Evolutionary conservation across 352 stramenopile species (phyloP).

Genomic region (Thraustotheca clavata): DNA sequence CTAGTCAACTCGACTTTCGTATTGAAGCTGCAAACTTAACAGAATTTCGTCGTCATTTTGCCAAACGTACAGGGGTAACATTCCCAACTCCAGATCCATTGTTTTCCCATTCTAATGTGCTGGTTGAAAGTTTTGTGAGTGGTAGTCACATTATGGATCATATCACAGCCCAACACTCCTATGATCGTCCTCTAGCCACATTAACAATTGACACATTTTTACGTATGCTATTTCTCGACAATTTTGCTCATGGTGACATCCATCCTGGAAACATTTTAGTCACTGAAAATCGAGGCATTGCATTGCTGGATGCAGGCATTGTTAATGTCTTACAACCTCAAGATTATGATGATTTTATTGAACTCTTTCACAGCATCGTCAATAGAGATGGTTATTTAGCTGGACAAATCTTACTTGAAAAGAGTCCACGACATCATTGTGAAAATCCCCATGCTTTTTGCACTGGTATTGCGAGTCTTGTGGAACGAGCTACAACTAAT

Average conservation of each 20-base stretch:
- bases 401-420: conserved; percentile 60
- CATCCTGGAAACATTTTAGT: conserved; percentile 89
- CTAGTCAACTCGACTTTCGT: conserved; percentile 86
- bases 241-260: conserved; percentile 91
- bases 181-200: conserved; percentile 47
- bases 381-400: conserved; percentile 74
- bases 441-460: conserved; percentile 69
- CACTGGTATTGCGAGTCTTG: conserved; percentile 57
- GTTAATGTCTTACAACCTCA: conserved; percentile 66
- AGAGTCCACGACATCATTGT: conserved; percentile 39
- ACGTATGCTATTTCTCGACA: conserved; percentile 95
- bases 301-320: conserved; percentile 79
- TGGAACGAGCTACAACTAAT: conserved; percentile 47
- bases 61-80: conserved; percentile 36
- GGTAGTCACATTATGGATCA: conserved; percentile 71
- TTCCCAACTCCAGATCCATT: conserved; percentile 71
- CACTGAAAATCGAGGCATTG: conserved; percentile 33
- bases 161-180: conserved; percentile 33
- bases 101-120: conserved; percentile 67
- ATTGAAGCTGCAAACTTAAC: conserved; percentile 86
- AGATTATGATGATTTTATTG: conserved; percentile 77
- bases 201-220: conserved; percentile 84
- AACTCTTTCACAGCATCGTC: conserved; percentile 77
- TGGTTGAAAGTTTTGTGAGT: conserved; percentile 88
- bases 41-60: conserved; percentile 71